phyloP scores from a whole-genome alignment of 768 basidiomycete species.

The Psilocybe subaeruginosa region DNA sequence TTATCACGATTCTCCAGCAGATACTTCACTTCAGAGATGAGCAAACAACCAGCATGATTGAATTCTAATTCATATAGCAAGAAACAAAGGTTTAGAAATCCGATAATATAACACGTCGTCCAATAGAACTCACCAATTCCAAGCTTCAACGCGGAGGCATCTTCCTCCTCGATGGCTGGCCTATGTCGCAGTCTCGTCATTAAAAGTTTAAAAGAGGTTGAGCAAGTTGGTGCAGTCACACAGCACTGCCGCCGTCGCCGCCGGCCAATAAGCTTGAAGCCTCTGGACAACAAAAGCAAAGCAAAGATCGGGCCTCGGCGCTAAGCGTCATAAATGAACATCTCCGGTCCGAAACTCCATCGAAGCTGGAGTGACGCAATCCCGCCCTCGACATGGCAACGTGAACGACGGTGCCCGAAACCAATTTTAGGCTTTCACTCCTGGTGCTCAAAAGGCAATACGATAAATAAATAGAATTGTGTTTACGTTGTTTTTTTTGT shows the following conservation, averaged over 20 bases:
- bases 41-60: slow-evolving; percentile 87
- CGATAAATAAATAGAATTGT: slow-evolving; percentile 1
- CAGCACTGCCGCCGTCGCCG: no score
- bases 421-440: neutral
- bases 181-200: slow-evolving; percentile 72
- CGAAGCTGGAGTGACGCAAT: neutral
- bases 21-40: slow-evolving; percentile 93
- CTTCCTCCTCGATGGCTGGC: slow-evolving; percentile 75
- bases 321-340: neutral
- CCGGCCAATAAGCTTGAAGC: neutral
- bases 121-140: slow-evolving; percentile 59
- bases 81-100: neutral
- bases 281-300: slow-evolving; percentile 6
- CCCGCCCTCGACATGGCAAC: neutral
- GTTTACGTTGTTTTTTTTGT: no score
- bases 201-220: neutral
- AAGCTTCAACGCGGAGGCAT: slow-evolving; percentile 83
- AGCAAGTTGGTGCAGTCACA: no score
- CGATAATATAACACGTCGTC: neutral
- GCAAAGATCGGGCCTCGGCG: slow-evolving; percentile 2
- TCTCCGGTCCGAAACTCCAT: neutral
- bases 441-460: neutral
- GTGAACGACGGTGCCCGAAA: neutral
- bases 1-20: slow-evolving; percentile 86
- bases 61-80: slow-evolving; percentile 57